Percentiles rank a stretch among this genome's conserved stretches.
Evolutionary conservation across 371 early-diverging fungal genomes (phyloP).

Genomic region (Mucor ambiguus): DNA sequence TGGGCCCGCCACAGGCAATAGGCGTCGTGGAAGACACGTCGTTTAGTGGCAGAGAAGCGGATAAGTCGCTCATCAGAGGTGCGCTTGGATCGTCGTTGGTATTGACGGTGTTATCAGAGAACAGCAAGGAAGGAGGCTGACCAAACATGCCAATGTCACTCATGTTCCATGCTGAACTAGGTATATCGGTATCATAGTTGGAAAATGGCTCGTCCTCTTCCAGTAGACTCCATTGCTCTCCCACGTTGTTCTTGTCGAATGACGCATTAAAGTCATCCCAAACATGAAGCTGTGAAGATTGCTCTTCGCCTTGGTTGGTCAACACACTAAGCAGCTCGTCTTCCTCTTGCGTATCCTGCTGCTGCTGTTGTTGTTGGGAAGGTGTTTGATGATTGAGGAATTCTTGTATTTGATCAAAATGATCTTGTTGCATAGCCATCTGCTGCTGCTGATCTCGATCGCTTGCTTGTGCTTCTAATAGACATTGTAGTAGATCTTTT

Average conservation of each 20-base stretch:
- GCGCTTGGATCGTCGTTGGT: slow-evolving; percentile 20
- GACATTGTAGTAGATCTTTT: slow-evolving; percentile 15
- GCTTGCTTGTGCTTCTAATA: slow-evolving; percentile 20
- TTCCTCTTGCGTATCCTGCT: slow-evolving; percentile 4
- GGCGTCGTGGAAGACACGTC: slow-evolving; percentile 4
- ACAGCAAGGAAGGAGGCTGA: slow-evolving; percentile 31
- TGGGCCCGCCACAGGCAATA: neutral
- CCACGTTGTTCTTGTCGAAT: slow-evolving; percentile 2
- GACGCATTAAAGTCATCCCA: slow-evolving; percentile 28
- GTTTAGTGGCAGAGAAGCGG: slow-evolving; percentile 2
- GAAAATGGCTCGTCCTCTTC: slow-evolving; percentile 27
- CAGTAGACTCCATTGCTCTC: slow-evolving; percentile 3
- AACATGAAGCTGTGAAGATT: slow-evolving; percentile 13
- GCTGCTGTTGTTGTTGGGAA: neutral
- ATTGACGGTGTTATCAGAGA: slow-evolving; percentile 29
- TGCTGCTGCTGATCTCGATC: slow-evolving; percentile 7
- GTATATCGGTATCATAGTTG: slow-evolving; percentile 16
- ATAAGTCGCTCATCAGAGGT: neutral
- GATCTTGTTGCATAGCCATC: neutral
- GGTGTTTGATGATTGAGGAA: slow-evolving; percentile 1
- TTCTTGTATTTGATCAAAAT: slow-evolving; percentile 9
- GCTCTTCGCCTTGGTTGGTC: neutral
- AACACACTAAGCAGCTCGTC: slow-evolving; percentile 7
- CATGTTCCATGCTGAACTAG: slow-evolving; percentile 26
- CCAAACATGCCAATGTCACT: slow-evolving; percentile 20